These are phyloP conservation scores for Diaporthe aspalathi DNA, from an alignment of 2,329 filamentous ascomycete genomes.

Conservation along the genomic window DNA sequence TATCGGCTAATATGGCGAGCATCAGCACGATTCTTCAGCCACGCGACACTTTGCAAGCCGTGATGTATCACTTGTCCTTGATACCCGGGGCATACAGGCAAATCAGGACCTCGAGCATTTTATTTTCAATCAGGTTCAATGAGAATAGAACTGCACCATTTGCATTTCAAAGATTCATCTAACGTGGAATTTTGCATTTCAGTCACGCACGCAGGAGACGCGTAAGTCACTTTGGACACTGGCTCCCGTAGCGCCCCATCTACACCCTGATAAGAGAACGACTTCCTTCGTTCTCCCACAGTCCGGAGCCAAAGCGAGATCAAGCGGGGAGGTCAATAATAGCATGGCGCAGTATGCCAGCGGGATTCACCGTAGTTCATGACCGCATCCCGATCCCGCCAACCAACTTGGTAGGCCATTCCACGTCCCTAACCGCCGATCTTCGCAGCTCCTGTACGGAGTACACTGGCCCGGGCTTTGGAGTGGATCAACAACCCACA, in stretches of 20 bases:
- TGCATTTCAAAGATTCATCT: too few species aligned
- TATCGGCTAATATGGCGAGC: too few species aligned
- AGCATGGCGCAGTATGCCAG: not conserved
- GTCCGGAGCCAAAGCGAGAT: not conserved
- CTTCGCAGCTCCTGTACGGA: conserved; percentile 9
- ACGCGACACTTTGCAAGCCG: too few species aligned
- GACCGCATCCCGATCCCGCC: not conserved
- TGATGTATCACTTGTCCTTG: too few species aligned
- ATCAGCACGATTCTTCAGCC: too few species aligned
- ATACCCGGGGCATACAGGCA: too few species aligned
- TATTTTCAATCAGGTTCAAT: too few species aligned
- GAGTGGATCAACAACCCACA: conserved; percentile 3
- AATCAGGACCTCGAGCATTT: too few species aligned
- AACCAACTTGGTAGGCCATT: not conserved
- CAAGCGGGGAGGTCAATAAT: not conserved
- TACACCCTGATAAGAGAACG: not conserved
- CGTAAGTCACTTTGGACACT: not conserved
- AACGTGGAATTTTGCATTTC: too few species aligned
- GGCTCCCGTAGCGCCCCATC: not conserved
- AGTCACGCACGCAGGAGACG: too few species aligned
- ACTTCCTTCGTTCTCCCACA: not conserved
- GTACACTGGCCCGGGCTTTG: not conserved
- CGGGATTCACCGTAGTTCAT: not conserved
- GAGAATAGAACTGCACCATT: too few species aligned
- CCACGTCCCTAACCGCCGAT: not conserved